Conservation (phyloP, 805 yeast genomes). For the Zygotorulaspora sp. region DNA sequence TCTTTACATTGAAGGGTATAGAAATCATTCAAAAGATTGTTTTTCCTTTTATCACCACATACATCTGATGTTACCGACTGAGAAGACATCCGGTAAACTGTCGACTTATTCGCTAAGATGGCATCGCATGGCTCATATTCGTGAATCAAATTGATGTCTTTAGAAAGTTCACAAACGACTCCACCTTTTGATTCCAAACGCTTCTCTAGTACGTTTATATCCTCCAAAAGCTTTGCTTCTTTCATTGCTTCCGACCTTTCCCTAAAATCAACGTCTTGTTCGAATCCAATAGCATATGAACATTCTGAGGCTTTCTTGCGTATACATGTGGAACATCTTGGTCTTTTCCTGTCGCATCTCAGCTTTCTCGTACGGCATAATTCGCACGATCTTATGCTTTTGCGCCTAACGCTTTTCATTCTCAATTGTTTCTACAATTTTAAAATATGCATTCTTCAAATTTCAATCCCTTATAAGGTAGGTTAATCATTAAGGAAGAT, state of each 20-base stretch:
- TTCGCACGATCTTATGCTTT: slow-evolving; percentile 27
- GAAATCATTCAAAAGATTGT: slow-evolving; percentile 13
- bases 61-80: too few relatives aligned
- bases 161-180: too few relatives aligned
- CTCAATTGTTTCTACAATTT: too few relatives aligned
- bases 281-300: background rate
- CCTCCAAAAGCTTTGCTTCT: background rate
- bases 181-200: background rate
- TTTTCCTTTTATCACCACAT: background rate
- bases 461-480: too few relatives aligned
- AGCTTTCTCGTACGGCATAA: slow-evolving; percentile 31
- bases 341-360: slow-evolving; percentile 29
- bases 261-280: background rate
- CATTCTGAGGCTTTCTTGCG: background rate
- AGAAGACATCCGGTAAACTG: too few relatives aligned
- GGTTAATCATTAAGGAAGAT: too few relatives aligned
- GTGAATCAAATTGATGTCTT: too few relatives aligned
- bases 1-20: slow-evolving; percentile 17
- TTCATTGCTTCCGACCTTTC: background rate
- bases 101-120: too few relatives aligned
- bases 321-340: slow-evolving; percentile 11
- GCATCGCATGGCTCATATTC: too few relatives aligned
- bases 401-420: too few relatives aligned
- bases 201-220: background rate
- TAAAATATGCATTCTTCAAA: too few relatives aligned